Base-by-base conservation (phyloP, 2,329 filamentous ascomycete species). In the Elsinoe batatas region DNA sequence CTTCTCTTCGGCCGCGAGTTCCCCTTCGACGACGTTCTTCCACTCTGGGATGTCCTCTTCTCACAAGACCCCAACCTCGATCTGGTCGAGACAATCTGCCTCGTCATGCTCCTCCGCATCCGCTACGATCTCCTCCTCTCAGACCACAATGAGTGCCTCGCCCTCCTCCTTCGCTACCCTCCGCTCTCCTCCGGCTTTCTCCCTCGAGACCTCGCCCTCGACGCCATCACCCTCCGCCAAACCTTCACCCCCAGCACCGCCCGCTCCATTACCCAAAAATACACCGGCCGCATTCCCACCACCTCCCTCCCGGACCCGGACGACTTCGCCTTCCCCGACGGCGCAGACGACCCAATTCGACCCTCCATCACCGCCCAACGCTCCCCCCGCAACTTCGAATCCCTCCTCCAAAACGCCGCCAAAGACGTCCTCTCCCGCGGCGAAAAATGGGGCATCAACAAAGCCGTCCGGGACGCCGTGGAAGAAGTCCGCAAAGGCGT, bases 1-100 rank as follows among this genome's bases (percentile, higher is more conserved):
- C 80, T 98, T 1, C 73, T 98, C 0, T 97, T 97, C 65, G 91
- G 91, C 49, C 81, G 93, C 61, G 93, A 98, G 68, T 97, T 96
- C 63, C 82, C 88, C 0, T 94, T 97, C 59, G 82, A 91, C 54
- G 83, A 95, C 59, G 79, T 91, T 38, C 79, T 98, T 36, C 75
- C 81, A 18, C 79, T 98, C 56, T 98, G 93, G 93, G 93, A 98
- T 71, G 80, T 84, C 6, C 76, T 98, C 1, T 94, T 98, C 67
- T 87, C 91, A 1, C 82, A 94, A 64, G 91, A 95, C 63, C 79
- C 91, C 6, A 79, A 80, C 0, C 72, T 95, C 26, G 82, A 90
- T 50, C 74, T 97, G 32, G 82, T 97, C 62, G 89, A 97, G 65
- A 78, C 93, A 56, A 84, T 96, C n/a, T 96, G 91, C 62, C 83